Evolutionary conservation across 805 yeast genomes (phyloP), one percentile per base, ranked within the genome.

Genomic region (Candida quercuum): DNA sequence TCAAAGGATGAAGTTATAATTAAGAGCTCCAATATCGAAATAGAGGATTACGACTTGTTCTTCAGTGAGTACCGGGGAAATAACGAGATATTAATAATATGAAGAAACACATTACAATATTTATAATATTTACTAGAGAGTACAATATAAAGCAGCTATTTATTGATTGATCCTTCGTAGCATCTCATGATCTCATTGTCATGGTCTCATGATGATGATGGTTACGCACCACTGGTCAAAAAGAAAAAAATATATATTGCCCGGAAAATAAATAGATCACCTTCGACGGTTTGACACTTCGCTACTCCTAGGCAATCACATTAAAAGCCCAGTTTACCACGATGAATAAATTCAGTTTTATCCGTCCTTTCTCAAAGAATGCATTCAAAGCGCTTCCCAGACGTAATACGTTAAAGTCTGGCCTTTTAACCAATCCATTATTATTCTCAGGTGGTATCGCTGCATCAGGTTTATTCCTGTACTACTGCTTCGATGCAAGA

Each of bases 401-500:
- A 11, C 24, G 32, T 19, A 13, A 8, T 22, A 21, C 22, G 12
- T 21, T 33, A 16, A 44, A 41, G 28, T 35, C 42, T 5, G 39
- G 41, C 2, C 13, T 43, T 15, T 23, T 37, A 9, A 26, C 33
- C 4, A 51, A 36, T 24, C 42, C 52, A n/a, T 17, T 53, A 2
- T 39, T 49, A 16, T 52, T 51, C 24, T 39, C 54, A 3, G 46
- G 49, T 5, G 60, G 51, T 36, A 22, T 57, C 34, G 36, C 52
- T 26, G 60, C 57, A 15, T 47, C 54, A 17, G 61, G 67, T 33
- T 44, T 66, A 2, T 82, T 79, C 14, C 54, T 66, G 7, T 69
- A 71, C 44, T 85, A 83, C 51, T 60, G 68, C 15, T 64, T 76
- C 37, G 95, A 89, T 61, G 80, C 96, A 9, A 69, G 95, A 42